Evolutionary conservation across 2,329 filamentous ascomycete species (phyloP), one percentile per base, ranked within the genome.

Genomic region (Colletotrichum spinosum): DNA sequence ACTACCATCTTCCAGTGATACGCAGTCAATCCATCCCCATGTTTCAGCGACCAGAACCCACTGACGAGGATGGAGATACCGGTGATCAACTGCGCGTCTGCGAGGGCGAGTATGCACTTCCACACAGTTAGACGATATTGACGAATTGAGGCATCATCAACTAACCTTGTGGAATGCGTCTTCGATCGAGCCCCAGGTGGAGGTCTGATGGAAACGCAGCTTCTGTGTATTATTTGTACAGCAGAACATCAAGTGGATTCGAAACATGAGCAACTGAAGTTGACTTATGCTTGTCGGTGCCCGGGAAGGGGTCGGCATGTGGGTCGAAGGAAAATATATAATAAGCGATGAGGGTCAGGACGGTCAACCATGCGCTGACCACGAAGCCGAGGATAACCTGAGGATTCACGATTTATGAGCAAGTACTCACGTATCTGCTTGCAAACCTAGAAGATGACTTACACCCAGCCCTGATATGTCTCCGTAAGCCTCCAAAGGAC

Each of bases 1-100:
- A 62, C 13, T 0, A 57, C 46, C 52, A 57, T 57, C 12, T 57
- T 38, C 53, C 41, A 62, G 8, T 62, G 60, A 41, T 57, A 62
- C 1, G 52, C 52, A 6, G n/a, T 45, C 13, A 62, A 11, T 6
- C 59, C 60, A 17, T 6, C 2, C 2, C n/a, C 50, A 8, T 62
- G 35, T 9, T n/a, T 48, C 5, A 62, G 12, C 0, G 53, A 51
- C 13, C 8, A 52, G 17, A 25, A 62, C 3, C 53, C 53, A 9
- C 46, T 62, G 6, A 50, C 5, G 2, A 62, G 46, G 6, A 57
- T 48, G 5, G 60, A 52, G 0, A 57, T 8, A 0, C 60, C 46
- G 2, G 60, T 57, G n/a, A 57, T 8, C 7, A 62, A 12, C 13
- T 57, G 53, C 1, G 60, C 7, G 8, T 62, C 53, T 2, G 48